Percentiles rank a stretch among this genome's conserved stretches.
Evolutionary conservation across 352 stramenopile genomes (phyloP).

Genomic region (Phytophthora citrophthora): DNA sequence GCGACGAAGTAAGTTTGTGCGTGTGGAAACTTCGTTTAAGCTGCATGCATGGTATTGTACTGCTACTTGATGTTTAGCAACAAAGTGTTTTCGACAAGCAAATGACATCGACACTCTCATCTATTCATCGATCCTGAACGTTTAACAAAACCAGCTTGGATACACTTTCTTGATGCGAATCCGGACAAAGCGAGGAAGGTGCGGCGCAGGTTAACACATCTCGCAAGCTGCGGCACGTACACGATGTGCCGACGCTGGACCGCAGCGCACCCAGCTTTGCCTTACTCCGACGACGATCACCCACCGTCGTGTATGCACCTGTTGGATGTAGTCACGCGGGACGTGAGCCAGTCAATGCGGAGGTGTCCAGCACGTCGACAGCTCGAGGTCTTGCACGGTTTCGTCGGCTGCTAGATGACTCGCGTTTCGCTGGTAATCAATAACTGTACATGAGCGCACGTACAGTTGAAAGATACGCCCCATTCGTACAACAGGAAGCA

Average conservation of each 20-base stretch:
- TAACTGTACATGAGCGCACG: neutral
- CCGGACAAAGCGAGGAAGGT: neutral
- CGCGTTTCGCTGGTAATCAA: neutral
- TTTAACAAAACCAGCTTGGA: constrained; percentile 5
- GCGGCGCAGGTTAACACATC: neutral
- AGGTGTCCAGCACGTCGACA: constrained; percentile 1
- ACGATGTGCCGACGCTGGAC: constrained; percentile 1
- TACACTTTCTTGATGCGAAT: constrained; percentile 1
- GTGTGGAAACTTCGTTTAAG: no score
- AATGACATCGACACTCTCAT: no score
- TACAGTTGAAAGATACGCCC: neutral
- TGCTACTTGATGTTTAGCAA: no score
- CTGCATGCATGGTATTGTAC: no score
- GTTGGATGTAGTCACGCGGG: constrained; percentile 4
- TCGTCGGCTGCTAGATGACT: constrained; percentile 15
- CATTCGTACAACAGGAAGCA: constrained; percentile 1
- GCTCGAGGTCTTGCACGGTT: neutral
- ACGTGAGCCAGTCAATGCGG: constrained; percentile 6
- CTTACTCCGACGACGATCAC: constrained; percentile 1
- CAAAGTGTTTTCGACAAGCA: no score
- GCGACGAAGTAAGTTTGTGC: no score
- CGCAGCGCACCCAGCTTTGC: constrained; percentile 5
- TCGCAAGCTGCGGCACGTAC: neutral
- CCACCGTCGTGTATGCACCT: neutral
- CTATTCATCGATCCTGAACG: no score